Evolutionary conservation across 129 eudicot genomes (phyloP), one percentile per base, ranked within the genome.

Genomic region (Lactuca sativa): DNA sequence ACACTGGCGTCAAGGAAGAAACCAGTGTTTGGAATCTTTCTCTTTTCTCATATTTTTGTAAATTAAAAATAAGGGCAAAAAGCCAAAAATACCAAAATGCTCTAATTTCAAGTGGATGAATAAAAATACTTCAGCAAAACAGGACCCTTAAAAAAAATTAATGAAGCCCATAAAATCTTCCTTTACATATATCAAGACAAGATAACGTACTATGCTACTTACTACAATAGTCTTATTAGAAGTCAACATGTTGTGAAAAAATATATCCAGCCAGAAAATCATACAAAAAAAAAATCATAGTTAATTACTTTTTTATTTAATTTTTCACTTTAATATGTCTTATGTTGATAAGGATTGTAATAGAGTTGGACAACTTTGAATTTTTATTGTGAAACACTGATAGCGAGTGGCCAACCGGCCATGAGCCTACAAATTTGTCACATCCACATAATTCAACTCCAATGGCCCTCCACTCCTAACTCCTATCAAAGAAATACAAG

Each of bases 331-430:
- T 32, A 51, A 16, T 68, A 6, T 1, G 9, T 9, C 34, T 60
- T 59, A n/a, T 48, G 1, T 34, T 25, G 16, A 61, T 51, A 51
- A 51, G 25, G 59, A 54, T 64, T 40, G 65, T 40, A 58, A 66
- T 47, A 48, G 59, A 75, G 25, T 52, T 56, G 21, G 73, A 66
- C 67, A 33, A 33, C 54, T 75, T 47, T 66, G 73, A 58, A 38
- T 66, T 44, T 48, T 65, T 40, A 4, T 4, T 56, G 37, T 56
- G 32, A 61, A 57, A 44, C 33, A 59, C 6, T 66, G 49, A 75
- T 48, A 66, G 67, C 37, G 54, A 75, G 41, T 66, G 41, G 61
- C 41, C 66, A 56, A 75, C 31, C 57, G 41, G 61, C 41, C 66
- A 56, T 5, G 43, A 44, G 17, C 66, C 59, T 31, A 74, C 73